Conservation (phyloP, 805 yeast species). For the Nakazawaea sp. region DNA sequence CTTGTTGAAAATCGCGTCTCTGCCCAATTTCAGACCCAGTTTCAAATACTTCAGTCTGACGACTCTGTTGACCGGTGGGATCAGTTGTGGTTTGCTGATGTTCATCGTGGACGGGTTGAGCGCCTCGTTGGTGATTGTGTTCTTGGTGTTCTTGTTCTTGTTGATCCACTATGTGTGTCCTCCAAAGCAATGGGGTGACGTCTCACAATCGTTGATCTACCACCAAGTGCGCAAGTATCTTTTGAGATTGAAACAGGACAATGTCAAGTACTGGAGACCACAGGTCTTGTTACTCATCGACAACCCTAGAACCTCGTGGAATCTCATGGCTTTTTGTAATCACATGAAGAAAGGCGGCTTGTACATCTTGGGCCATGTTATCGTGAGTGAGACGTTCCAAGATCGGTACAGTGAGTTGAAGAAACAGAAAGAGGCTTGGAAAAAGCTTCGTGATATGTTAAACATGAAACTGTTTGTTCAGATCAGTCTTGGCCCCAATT, state of each 20-base stretch:
- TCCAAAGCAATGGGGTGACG: conserved; percentile 98
- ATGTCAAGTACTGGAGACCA: conserved; percentile 98
- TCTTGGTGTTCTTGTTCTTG: conserved; percentile 59
- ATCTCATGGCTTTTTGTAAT: conserved; percentile 85
- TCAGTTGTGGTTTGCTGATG: conserved; percentile 76
- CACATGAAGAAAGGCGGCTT: conserved; percentile 93
- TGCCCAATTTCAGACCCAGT: conserved; percentile 98
- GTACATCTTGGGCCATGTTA: conserved; percentile 88
- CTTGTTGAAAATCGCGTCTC: conserved; percentile 77
- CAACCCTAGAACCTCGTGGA: conserved; percentile 90
- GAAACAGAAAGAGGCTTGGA: conserved; percentile 77
- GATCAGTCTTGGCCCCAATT: conserved; percentile 76
- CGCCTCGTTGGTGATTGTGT: conserved; percentile 68
- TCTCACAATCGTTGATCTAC: conserved; percentile 88
- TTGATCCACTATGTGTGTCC: conserved; percentile 87
- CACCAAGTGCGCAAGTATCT: conserved; percentile 94
- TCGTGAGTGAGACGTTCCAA: conserved; percentile 57
- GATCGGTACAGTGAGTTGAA: conserved; percentile 61
- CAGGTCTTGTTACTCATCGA: conserved; percentile 85
- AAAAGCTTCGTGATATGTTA: conserved; percentile 68
- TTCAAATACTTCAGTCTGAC: conserved; percentile 78
- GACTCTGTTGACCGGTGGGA: conserved; percentile 75
- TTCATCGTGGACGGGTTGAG: conserved; percentile 89
- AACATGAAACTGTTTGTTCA: conserved; percentile 92
- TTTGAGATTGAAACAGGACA: conserved; percentile 76